A percentile compares a stretch with the other conserved stretches of the same genome.
phyloP scores from a whole-genome alignment of 2,329 filamentous ascomycete genomes.

The Clonostachys byssicola region DNA sequence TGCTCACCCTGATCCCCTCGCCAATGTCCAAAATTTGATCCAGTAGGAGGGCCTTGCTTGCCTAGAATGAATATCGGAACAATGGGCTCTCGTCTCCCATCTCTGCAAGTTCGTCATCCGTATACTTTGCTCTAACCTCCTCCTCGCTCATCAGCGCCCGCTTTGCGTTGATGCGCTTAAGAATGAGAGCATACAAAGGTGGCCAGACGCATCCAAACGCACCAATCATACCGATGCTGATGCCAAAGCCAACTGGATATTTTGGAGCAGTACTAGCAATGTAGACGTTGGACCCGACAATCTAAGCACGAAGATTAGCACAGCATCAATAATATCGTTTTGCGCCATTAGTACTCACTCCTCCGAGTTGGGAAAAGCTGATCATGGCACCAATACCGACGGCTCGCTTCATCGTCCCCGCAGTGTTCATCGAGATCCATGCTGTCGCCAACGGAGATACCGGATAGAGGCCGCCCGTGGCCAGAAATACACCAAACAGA shows the following conservation, averaged over 20 bases:
- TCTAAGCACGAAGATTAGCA: no score
- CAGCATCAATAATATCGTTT: no score
- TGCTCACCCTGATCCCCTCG: no score
- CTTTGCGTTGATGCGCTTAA: slow-evolving; percentile 10
- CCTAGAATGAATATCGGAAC: slow-evolving; percentile 6
- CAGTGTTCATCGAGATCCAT: not conserved
- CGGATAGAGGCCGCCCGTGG: not conserved
- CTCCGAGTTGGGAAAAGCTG: not conserved
- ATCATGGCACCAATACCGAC: not conserved
- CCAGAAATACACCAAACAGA: not conserved
- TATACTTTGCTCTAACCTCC: slow-evolving; percentile 9
- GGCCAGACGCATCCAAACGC: not conserved
- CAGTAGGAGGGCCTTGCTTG: rapidly evolving
- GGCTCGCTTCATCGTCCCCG: not conserved
- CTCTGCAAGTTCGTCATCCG: slow-evolving; percentile 8
- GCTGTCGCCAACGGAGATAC: not conserved
- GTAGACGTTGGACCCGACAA: slow-evolving; percentile 5
- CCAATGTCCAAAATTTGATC: no score
- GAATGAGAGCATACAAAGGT: not conserved
- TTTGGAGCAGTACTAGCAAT: slow-evolving; percentile 2
- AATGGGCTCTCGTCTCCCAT: slow-evolving; percentile 11
- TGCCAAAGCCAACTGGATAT: slow-evolving; percentile 4
- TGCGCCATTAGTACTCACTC: not conserved
- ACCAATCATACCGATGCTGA: slow-evolving; percentile 2
- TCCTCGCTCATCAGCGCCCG: slow-evolving; percentile 7